Conservation (phyloP, 2,329 filamentous ascomycete species). For the Epichloe sp. region DNA sequence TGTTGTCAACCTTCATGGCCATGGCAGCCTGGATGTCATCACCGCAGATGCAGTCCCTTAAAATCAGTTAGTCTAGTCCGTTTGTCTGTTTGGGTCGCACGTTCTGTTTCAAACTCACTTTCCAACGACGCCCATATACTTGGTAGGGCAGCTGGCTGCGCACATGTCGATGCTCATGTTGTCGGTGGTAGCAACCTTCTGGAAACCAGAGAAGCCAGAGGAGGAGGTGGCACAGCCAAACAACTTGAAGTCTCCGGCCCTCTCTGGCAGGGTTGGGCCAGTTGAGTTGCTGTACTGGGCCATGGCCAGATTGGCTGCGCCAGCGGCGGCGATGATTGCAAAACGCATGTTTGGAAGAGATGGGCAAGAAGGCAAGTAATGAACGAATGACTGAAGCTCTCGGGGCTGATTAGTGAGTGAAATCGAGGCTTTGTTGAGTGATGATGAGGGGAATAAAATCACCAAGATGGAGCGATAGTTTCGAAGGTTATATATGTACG, state of each 20-base stretch:
- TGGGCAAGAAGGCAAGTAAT: conserved; percentile 12
- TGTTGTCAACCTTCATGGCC: conserved; percentile 6
- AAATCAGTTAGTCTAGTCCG: not conserved
- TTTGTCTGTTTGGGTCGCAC: not conserved
- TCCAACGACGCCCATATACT: conserved; percentile 15
- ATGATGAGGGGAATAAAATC: conserved; percentile 9
- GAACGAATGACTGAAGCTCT: conserved; percentile 12
- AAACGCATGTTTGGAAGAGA: conserved; percentile 17
- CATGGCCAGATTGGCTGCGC: conserved; percentile 17
- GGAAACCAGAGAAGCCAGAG: conserved; percentile 13
- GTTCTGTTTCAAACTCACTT: conserved; percentile 9
- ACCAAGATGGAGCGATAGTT: conserved; percentile 8
- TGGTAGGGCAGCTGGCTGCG: conserved; percentile 10
- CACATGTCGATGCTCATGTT: conserved; percentile 16
- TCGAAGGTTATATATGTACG: conserved; percentile 19
- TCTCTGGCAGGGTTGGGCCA: conserved; percentile 8
- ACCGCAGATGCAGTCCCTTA: conserved; percentile 21
- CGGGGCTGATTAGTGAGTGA: conserved; percentile 15
- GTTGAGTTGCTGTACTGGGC: conserved; percentile 11
- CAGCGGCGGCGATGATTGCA: conserved; percentile 16
- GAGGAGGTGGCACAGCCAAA: conserved; percentile 15
- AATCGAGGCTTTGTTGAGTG: conserved; percentile 18
- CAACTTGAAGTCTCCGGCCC: conserved; percentile 11
- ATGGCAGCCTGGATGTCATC: conserved; percentile 4
- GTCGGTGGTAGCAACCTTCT: conserved; percentile 4